These are phyloP conservation scores for Mortierella hygrophila DNA, from an alignment of 192 early-diverging fungal species.

Conservation along the genomic window DNA sequence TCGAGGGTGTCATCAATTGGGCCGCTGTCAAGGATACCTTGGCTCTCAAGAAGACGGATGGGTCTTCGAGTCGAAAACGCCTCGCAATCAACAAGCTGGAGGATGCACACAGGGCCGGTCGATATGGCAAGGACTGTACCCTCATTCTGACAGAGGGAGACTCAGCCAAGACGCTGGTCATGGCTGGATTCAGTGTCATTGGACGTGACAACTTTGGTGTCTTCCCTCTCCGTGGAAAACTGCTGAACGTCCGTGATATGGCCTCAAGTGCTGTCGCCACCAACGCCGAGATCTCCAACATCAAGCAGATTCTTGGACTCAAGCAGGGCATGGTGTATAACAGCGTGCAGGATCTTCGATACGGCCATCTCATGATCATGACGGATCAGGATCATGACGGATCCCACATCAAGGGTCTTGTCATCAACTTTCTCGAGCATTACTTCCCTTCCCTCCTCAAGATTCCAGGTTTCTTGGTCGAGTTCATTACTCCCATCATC, in stretches of 20 bases:
- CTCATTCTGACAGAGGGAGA: constrained; percentile 98
- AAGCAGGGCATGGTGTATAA: constrained; percentile 88
- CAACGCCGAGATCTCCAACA: constrained; percentile 88
- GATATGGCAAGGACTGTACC: constrained; percentile 82
- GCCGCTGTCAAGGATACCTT: constrained; percentile 79
- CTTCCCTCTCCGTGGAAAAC: constrained; percentile 96
- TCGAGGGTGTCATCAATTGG: constrained; percentile 83
- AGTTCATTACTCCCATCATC: constrained; percentile 98
- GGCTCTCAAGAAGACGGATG: constrained; percentile 91
- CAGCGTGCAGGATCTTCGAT: constrained; percentile 81
- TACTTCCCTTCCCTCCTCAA: constrained; percentile 93
- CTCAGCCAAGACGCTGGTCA: constrained; percentile 92
- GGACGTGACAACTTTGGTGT: constrained; percentile 94
- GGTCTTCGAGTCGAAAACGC: constrained; percentile 69
- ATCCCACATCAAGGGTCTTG: constrained; percentile 96
- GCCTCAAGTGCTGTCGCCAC: constrained; percentile 71
- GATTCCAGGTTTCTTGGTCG: constrained; percentile 91
- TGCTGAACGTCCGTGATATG: constrained; percentile 96
- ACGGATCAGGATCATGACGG: constrained; percentile 99
- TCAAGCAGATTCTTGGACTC: constrained; percentile 96
- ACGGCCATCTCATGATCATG: constrained; percentile 98
- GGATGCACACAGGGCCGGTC: constrained; percentile 95
- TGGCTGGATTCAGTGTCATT: constrained; percentile 88
- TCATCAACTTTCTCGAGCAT: constrained; percentile 96
- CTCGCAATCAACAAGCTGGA: constrained; percentile 91